Conservation (phyloP, 2,329 filamentous ascomycete genomes). For the Bipolaris sorokiniana region DNA sequence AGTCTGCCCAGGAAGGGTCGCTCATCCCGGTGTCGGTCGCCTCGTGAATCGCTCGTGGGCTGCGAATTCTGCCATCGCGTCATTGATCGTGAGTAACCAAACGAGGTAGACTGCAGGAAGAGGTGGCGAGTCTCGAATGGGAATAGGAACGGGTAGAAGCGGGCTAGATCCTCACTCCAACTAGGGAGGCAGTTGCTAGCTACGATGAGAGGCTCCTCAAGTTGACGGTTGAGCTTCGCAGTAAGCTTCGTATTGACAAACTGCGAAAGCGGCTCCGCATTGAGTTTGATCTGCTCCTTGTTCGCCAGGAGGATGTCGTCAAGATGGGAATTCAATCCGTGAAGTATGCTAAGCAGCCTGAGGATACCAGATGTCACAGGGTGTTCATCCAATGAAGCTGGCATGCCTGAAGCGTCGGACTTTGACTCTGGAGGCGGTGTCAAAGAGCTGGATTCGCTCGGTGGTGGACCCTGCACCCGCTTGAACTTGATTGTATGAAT, state of each 20-base stretch:
- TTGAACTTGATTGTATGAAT: slow-evolving; percentile 92
- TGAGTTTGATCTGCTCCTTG: slow-evolving; percentile 71
- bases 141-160: slow-evolving; percentile 94
- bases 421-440: slow-evolving; percentile 58
- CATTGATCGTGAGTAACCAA: slow-evolving; percentile 97
- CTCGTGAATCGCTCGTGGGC: slow-evolving; percentile 76
- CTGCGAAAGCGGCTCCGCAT: slow-evolving; percentile 83
- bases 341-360: slow-evolving; percentile 84
- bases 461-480: slow-evolving; percentile 81
- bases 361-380: slow-evolving; percentile 87
- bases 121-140: slow-evolving; percentile 97
- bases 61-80: slow-evolving; percentile 95
- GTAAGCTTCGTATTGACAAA: slow-evolving; percentile 99
- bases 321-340: slow-evolving; percentile 90
- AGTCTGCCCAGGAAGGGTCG: slow-evolving; percentile 88
- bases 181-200: slow-evolving; percentile 94
- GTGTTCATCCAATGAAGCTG: slow-evolving; percentile 80
- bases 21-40: slow-evolving; percentile 84
- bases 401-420: slow-evolving; percentile 67
- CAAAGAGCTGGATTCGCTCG: slow-evolving; percentile 71
- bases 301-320: slow-evolving; percentile 87
- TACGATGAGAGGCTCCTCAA: slow-evolving; percentile 95
- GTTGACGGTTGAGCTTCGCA: slow-evolving; percentile 93
- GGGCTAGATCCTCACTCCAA: slow-evolving; percentile 94
- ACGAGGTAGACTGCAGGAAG: slow-evolving; percentile 96